Conservation (phyloP, 2,329 filamentous ascomycete species). For the Diaporthe batatas region DNA sequence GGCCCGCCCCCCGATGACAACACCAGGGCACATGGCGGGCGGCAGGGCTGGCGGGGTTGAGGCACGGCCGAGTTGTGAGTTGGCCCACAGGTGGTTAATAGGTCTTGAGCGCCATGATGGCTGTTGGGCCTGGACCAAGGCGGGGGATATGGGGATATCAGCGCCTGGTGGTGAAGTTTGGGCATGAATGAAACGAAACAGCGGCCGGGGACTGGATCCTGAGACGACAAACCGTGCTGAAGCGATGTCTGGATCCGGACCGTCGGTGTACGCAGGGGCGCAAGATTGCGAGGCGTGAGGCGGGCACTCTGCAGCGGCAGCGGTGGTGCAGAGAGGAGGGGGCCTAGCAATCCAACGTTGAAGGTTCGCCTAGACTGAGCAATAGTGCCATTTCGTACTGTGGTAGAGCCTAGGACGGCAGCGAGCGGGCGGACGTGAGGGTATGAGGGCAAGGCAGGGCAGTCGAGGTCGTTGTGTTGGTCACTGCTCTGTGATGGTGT, state of each 20-base stretch:
- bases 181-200: constrained; percentile 27
- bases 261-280: constrained; percentile 10
- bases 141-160: not conserved
- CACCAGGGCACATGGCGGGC: not conserved
- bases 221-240: constrained; percentile 19
- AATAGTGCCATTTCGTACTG: not conserved
- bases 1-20: too few relatives aligned
- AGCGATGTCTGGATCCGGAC: not conserved
- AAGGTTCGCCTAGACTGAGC: constrained; percentile 22
- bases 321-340: not conserved
- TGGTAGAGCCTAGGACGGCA: not conserved
- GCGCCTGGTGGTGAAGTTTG: not conserved
- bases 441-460: too few relatives aligned
- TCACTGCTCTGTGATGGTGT: not conserved
- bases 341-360: constrained; percentile 5
- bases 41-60: too few relatives aligned
- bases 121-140: not conserved
- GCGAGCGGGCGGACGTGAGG: not conserved
- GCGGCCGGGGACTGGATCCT: not conserved
- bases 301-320: not conserved
- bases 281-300: constrained; percentile 27
- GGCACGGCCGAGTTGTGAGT: not conserved
- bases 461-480: too few relatives aligned
- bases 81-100: not conserved
- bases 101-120: not conserved